Evolutionary conservation across 805 yeast species (phyloP), one percentile per base, ranked within the genome.

Genomic region (Cyberlindnera xishuangbannaensis): DNA sequence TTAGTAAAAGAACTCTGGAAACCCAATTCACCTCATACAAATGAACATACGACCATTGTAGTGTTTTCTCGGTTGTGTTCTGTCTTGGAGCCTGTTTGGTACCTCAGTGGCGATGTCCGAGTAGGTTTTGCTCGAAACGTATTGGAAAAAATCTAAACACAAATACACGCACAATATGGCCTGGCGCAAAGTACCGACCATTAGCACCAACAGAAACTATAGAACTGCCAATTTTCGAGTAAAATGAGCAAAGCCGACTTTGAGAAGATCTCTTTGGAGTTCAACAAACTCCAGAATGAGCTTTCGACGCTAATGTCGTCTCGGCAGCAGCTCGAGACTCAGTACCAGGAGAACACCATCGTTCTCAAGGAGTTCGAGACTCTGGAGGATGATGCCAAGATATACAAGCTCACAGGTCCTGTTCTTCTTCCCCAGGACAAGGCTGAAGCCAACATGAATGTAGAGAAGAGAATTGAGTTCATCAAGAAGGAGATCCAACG

Each of bases 391-490:
- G 82, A 75, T 24, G 69, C 94, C 12, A 83, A 83, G 48, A 77
- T 92, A 17, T 92, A 75, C 63, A 92, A 92, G 59, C 69, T 88
- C 44, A 83, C 90, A 17, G 98, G 98, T 2, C 95, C 95, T 6
- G 87, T 90, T 4, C 66, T 92, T 39, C 66, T 94, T 41, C 96
- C 97, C 2, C 96, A 90, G 51, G 95, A 87, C 35, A 72, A 73
- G 39, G 56, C 56, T 9, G 97, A 92, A 58, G 95, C 98, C 15
- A 75, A 75, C 44, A 46, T 73, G 50, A 90, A 90, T 51, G 96
- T 92, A 22, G 74, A 69, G 22, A 94, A 90, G 55, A 79, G 99
- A 60, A 67, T 92, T 27, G 96, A 87, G 55, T 94, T 84, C 50
- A 92, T 92, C 30, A 66, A 73, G 42, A 66, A 65, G 25, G 97